Conservation (phyloP, 441 rosid genomes). For the Gossypium schwendimanii region DNA sequence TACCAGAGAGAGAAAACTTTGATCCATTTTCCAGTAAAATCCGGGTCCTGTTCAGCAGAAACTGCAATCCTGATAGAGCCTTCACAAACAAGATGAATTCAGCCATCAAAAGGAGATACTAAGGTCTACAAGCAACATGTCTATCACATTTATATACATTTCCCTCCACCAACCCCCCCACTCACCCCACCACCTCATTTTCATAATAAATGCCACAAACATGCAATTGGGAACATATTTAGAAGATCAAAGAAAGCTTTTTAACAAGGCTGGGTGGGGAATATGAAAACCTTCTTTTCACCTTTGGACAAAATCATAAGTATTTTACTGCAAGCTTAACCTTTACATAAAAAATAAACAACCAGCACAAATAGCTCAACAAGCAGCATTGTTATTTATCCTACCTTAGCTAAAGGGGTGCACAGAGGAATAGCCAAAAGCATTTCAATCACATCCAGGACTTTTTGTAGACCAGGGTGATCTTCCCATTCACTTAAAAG, state of each 20-base stretch:
- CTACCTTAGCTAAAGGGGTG: constrained; percentile 92
- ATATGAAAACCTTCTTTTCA: neutral
- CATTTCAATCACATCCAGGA: constrained; percentile 61
- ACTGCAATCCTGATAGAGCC: constrained; percentile 87
- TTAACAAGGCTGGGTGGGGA: neutral
- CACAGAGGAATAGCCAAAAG: constrained; percentile 65
- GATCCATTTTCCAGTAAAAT: constrained; percentile 61
- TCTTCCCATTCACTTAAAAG: constrained; percentile 71
- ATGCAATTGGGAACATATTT: neutral
- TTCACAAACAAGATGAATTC: constrained; percentile 28
- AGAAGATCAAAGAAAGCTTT: neutral
- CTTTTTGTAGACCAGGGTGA: constrained; percentile 74
- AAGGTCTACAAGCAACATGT: neutral
- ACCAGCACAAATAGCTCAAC: neutral
- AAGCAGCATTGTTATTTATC: constrained; percentile 1
- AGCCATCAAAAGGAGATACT: constrained; percentile 1
- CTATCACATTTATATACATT: neutral
- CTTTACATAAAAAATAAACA: neutral
- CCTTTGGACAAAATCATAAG: neutral
- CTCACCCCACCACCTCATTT: neutral
- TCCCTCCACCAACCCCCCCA: neutral
- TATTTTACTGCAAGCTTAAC: neutral
- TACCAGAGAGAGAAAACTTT: constrained; percentile 70
- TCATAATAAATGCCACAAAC: constrained; percentile 5
- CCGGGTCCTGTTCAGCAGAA: constrained; percentile 51